Percentiles rank a stretch among this genome's conserved stretches.
These are phyloP conservation scores for Aureobasidium leucospermi DNA, from an alignment of 2,329 filamentous ascomycete species.

Conservation along the genomic window DNA sequence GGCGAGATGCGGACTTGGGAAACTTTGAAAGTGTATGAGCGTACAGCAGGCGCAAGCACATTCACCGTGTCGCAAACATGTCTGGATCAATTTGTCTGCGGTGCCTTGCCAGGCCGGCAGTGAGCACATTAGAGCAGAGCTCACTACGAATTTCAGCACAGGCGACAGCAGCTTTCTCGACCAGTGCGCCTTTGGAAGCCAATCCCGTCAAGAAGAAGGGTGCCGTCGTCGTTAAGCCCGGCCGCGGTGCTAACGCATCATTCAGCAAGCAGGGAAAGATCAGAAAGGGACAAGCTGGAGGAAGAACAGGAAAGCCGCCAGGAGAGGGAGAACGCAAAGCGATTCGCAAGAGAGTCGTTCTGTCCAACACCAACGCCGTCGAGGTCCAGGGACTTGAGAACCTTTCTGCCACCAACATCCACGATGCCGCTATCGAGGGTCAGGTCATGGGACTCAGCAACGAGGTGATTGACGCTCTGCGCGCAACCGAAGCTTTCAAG, in stretches of 20 bases:
- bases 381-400: slow-evolving; percentile 62
- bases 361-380: slow-evolving; percentile 90
- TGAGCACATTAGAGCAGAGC: slow-evolving; percentile 8
- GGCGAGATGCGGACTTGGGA: not conserved
- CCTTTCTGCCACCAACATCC: slow-evolving; percentile 49
- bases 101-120: slow-evolving; percentile 18
- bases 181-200: slow-evolving; percentile 22
- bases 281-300: slow-evolving; percentile 22
- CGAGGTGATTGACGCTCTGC: slow-evolving; percentile 67
- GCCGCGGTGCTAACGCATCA: slow-evolving; percentile 1
- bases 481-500: slow-evolving; percentile 86
- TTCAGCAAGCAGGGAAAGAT: slow-evolving; percentile 20
- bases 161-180: slow-evolving; percentile 27
- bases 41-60: not conserved
- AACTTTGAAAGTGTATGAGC: slow-evolving; percentile 1
- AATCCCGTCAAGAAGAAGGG: slow-evolving; percentile 25
- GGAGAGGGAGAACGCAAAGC: slow-evolving; percentile 75
- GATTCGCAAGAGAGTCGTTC: slow-evolving; percentile 76
- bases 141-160: slow-evolving; percentile 14
- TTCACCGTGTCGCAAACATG: slow-evolving; percentile 17
- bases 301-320: slow-evolving; percentile 21
- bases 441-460: slow-evolving; percentile 64
- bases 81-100: slow-evolving; percentile 20
- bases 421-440: slow-evolving; percentile 51
- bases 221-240: slow-evolving; percentile 17